Evolutionary conservation across 129 eudicot species (phyloP).

Genomic region (Daucus carota): DNA sequence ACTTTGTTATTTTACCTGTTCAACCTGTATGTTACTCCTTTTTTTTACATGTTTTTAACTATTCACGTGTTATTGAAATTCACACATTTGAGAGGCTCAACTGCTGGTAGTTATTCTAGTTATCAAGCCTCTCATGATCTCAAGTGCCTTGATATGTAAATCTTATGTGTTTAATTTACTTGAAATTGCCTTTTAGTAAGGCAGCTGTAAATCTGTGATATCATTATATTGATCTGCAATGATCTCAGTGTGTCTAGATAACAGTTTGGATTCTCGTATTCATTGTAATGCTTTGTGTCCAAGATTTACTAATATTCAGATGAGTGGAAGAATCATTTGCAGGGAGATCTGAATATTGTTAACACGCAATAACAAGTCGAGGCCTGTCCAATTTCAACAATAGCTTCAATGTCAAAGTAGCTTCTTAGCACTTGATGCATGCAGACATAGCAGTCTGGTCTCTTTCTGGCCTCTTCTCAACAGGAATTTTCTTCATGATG

Average conservation of each 20-base stretch:
- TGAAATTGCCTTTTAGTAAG: no score
- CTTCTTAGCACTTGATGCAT: conserved; percentile 13
- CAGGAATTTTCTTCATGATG: no score
- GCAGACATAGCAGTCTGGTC: conserved; percentile 44
- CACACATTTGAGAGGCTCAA: neutral
- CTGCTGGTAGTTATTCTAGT: neutral
- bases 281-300: neutral
- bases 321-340: neutral
- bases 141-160: neutral
- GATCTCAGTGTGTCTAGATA: neutral
- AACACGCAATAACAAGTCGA: neutral
- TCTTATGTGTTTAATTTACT: no score
- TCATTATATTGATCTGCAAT: neutral
- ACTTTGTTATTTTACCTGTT: neutral
- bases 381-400: conserved; percentile 25
- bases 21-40: neutral
- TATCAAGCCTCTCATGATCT: neutral
- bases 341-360: neutral
- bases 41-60: neutral
- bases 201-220: no score
- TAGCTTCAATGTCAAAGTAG: neutral
- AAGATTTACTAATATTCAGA: neutral
- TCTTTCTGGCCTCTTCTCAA: conserved; percentile 81
- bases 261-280: neutral
- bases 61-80: neutral